Evolutionary conservation across 1,139 yeast species (phyloP), one percentile per base, ranked within the genome.

Genomic region (Pichia cactophila): DNA sequence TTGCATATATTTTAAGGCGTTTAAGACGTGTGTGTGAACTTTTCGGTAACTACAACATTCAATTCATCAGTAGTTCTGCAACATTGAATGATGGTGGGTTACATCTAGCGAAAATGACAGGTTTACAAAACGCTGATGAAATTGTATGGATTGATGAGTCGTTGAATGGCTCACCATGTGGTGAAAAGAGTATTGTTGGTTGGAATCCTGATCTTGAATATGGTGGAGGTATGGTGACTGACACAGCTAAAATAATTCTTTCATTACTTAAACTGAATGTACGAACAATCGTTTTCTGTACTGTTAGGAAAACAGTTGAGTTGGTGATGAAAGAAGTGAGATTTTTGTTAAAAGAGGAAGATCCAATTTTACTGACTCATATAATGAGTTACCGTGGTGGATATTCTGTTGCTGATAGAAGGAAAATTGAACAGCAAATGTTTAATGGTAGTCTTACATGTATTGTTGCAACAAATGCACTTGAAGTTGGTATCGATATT

Each of bases 341-440:
- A 49, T 69, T 69, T 10, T 61, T 76, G 8, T 68, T 84, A 26
- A 67, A 70, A 69, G 70, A 54, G 40, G 68, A 74, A 17, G 38
- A 35, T 23, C 61, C 66, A 3, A 75, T 73, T 7, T 65, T 78
- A 5, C 61, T 81, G n/a, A 72, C 79, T 7, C 85, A 84, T 51
- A 85, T 92, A 1, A 87, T 88, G 94, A 81, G 95, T 41, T 92
- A 92, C 59, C 72, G 99, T 56, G 98, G 98, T 33, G 99, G 99
- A 0, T 92, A 92, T 61, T 81, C 95, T 6, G 82, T 88, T 4
- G 67, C 75, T 2, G 97, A 92, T 62, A 74, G 99, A 56, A 75
- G 98, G 55, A 75, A 80, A 44, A 92, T 92, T 51, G 99, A 92
- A 64, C 74, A 75, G 45, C 88, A 85, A 60, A 88, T 92, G 96